These are phyloP conservation scores for Aspergillus tamarii DNA, from an alignment of 2,329 filamentous ascomycete species.

Conservation along the genomic window DNA sequence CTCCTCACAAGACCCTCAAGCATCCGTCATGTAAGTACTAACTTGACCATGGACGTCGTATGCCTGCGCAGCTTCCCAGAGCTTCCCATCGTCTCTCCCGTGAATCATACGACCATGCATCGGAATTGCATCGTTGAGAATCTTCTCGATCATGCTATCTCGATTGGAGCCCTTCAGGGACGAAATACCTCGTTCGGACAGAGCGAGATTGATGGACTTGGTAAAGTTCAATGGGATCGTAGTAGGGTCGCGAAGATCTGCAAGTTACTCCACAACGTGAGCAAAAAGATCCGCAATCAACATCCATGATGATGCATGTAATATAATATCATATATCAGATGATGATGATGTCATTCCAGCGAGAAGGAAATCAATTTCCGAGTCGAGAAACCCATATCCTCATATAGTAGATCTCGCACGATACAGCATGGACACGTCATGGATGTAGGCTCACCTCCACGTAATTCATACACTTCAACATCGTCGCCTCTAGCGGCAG, in stretches of 20 bases:
- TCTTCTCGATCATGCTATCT: constrained; percentile 68
- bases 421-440: not conserved
- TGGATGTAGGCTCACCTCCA: constrained; percentile 66
- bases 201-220: constrained; percentile 95
- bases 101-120: constrained; percentile 99
- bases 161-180: constrained; percentile 74
- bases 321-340: not conserved
- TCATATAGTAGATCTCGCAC: not conserved
- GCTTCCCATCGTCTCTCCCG: constrained; percentile 64
- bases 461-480: constrained; percentile 95
- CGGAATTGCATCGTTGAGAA: constrained; percentile 79
- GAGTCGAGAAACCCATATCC: not conserved
- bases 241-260: constrained; percentile 82
- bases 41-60: constrained; percentile 90
- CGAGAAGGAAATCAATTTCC: not conserved
- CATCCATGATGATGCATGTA: not conserved
- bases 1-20: constrained; percentile 1
- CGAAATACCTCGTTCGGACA: constrained; percentile 92
- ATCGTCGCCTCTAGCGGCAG: constrained; percentile 81
- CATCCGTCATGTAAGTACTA: constrained; percentile 34
- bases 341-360: constrained; percentile 2
- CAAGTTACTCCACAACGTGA: constrained; percentile 12
- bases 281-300: constrained; percentile 6
- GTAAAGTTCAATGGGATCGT: constrained; percentile 92
- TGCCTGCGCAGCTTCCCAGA: constrained; percentile 79